Base-by-base conservation (phyloP, 23 red algal genomes). In the Gracilaria domingensis region DNA sequence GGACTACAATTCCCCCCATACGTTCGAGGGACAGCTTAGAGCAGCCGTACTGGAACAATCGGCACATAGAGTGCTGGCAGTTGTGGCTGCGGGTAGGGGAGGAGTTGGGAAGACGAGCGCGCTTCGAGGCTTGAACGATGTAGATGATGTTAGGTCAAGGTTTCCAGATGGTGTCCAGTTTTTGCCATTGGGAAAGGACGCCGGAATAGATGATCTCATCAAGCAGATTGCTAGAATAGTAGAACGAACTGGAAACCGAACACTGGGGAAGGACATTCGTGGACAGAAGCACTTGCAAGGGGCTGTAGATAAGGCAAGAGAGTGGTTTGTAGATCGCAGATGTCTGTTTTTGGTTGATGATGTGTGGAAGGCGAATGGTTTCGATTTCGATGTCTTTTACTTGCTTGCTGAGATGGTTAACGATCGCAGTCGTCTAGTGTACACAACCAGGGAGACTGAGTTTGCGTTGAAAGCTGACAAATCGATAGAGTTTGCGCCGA, bases 151-250 rank as follows among this genome's bases (percentile, higher is more conserved):
- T 9, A 5, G 3, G 2, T 29, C 39, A 12, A 47, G 73, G 38
- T 78, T 78, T 21, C 73, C 73, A 1, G 36, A 54, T 50, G 73
- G 73, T 39, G 73, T 78, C 7, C 25, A 44, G n/a, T 78, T 49
- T 28, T 8, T 78, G 4, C 4, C 1, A 23, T 38, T 78, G 4
- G 73, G 36, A 49, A 12, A 12, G 21, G 73, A 78, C 23, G 73
- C 73, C 16, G 48, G 39, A 32, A 54, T 78, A 2, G 73, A 54
- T 29, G 25, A 8, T 16, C 48, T 78, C 4, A 78, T 49, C 18
- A 1, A 78, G 32, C 6, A 44, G 39, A 29, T 78, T 50, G 4
- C 40, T 1, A 11, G 14, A 1, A 18, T 55, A 17, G 51, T 55
- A 1, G 14, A 55, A 18, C 9, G 18, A 17, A 40, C 66, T 12